A percentile compares a stretch with the other conserved stretches of the same genome.
These are phyloP conservation scores for Erodium trifolium DNA, from an alignment of 441 rosid genomes.

Conservation along the genomic window DNA sequence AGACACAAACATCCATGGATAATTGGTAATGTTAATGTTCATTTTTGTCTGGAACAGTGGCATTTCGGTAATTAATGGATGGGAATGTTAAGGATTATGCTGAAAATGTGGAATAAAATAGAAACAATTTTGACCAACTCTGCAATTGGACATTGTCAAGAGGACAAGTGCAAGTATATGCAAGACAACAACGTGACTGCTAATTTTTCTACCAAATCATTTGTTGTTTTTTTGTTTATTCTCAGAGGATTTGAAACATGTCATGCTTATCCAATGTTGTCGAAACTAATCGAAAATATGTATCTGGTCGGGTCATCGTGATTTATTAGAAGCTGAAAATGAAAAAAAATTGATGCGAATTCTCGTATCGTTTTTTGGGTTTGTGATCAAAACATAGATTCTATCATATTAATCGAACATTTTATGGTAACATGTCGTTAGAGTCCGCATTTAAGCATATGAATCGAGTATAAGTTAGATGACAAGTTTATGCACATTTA, in stretches of 20 bases:
- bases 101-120: background rate
- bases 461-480: too few relatives aligned
- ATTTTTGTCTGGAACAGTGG: background rate
- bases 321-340: too few relatives aligned
- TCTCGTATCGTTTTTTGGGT: too few relatives aligned
- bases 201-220: conserved; percentile 34
- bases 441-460: too few relatives aligned
- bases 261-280: background rate
- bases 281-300: background rate
- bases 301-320: background rate
- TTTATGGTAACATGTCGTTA: too few relatives aligned
- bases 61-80: background rate
- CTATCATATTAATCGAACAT: too few relatives aligned
- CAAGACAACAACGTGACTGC: conserved; percentile 32
- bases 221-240: conserved; percentile 22
- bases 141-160: conserved; percentile 6
- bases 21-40: background rate
- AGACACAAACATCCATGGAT: conserved; percentile 21
- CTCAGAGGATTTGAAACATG: background rate
- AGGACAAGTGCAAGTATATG: conserved; percentile 13
- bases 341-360: too few relatives aligned
- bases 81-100: background rate
- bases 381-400: too few relatives aligned
- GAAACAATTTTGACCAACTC: conserved; percentile 1
- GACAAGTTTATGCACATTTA: too few relatives aligned